These are phyloP conservation scores for Calophaca sinica DNA, from an alignment of 306 rosid genomes.

Conservation along the genomic window DNA sequence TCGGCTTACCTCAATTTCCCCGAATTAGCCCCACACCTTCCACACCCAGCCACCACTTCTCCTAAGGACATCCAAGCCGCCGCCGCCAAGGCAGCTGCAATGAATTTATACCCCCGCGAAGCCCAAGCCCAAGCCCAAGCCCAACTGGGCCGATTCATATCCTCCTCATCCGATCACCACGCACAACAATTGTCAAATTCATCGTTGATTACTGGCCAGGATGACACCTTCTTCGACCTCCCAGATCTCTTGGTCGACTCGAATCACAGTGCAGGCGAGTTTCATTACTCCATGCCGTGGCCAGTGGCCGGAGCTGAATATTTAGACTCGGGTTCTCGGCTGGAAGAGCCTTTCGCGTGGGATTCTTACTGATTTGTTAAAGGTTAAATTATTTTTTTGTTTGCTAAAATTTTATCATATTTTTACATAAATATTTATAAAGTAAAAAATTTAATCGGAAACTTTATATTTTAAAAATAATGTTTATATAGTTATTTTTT, in stretches of 20 bases:
- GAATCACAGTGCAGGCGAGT: conserved; percentile 27
- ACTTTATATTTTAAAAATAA: too few species aligned
- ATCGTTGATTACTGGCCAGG: conserved; percentile 26
- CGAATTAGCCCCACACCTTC: too few species aligned
- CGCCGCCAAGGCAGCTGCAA: conserved; percentile 46
- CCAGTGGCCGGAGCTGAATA: conserved; percentile 43
- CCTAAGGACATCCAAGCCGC: too few species aligned
- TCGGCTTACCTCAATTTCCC: conserved; percentile 53
- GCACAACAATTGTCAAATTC: conserved; percentile 29
- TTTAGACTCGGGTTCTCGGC: conserved; percentile 15
- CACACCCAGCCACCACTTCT: too few species aligned
- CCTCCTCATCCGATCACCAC: not conserved
- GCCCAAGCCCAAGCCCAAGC: not conserved
- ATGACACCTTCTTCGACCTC: conserved; percentile 61
- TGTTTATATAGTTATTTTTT: too few species aligned
- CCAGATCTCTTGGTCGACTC: conserved; percentile 65
- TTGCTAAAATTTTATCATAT: too few species aligned
- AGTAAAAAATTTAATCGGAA: too few species aligned
- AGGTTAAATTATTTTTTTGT: too few species aligned
- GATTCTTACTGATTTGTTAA: conserved; percentile 12
- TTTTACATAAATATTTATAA: too few species aligned
- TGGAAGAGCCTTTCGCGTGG: conserved; percentile 48
- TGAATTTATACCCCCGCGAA: not conserved
- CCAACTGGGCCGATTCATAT: not conserved
- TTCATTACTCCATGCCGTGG: conserved; percentile 40